A percentile compares a stretch with the other conserved stretches of the same genome.
Conservation (phyloP, 2,329 filamentous ascomycete species). For the Scedosporium boydii region DNA sequence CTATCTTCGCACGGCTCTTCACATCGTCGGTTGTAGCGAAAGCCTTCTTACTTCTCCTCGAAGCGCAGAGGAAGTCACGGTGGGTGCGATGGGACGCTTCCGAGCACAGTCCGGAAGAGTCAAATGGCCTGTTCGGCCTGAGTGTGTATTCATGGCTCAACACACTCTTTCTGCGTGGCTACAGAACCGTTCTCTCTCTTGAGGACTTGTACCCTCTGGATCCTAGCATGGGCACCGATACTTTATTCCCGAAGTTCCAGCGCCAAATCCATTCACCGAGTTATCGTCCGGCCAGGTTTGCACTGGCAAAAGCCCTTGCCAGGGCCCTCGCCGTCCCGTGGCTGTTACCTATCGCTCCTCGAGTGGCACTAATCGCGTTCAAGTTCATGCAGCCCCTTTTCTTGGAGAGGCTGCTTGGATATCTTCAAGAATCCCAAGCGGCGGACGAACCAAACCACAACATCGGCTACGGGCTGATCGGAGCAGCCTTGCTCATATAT, state of each 20-base stretch:
- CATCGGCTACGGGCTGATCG: conserved; percentile 31
- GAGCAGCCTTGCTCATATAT: conserved; percentile 29
- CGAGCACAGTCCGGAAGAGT: conserved; percentile 29
- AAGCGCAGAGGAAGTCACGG: conserved; percentile 26
- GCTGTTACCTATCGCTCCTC: conserved; percentile 24
- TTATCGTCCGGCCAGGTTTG: conserved; percentile 13
- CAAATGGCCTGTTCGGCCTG: conserved; percentile 21
- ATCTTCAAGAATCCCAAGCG: conserved; percentile 16
- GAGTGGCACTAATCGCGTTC: conserved; percentile 28
- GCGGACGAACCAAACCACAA: conserved; percentile 11
- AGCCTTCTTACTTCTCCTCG: conserved; percentile 23
- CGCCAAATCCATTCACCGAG: conserved; percentile 8
- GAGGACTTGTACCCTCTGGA: conserved; percentile 27
- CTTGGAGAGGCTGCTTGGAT: conserved; percentile 25
- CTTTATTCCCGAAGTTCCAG: conserved; percentile 12
- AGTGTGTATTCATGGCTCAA: conserved; percentile 25
- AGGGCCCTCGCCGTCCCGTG: conserved; percentile 22
- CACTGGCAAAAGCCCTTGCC: conserved; percentile 18
- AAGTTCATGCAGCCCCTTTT: conserved; percentile 34
- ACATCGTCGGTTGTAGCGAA: conserved; percentile 26
- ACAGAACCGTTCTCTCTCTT: conserved; percentile 20
- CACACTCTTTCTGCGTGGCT: conserved; percentile 25
- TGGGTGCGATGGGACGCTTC: conserved; percentile 28
- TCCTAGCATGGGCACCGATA: conserved; percentile 14
- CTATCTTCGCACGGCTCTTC: conserved; percentile 21